These are phyloP conservation scores for Cytospora piceae DNA, from an alignment of 2,329 filamentous ascomycete genomes.

Conservation along the genomic window DNA sequence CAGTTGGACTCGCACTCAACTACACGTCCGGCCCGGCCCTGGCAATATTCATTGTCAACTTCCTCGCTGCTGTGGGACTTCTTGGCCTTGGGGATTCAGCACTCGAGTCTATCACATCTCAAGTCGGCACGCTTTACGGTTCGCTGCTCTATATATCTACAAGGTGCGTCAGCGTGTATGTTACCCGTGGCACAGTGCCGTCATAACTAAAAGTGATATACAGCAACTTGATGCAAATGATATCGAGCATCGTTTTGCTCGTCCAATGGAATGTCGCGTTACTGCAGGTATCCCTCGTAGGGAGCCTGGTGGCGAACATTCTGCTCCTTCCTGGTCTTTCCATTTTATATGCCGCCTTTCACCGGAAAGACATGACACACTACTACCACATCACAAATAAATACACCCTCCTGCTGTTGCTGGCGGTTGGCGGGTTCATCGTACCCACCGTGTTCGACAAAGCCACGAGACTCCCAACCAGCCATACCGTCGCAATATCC, in stretches of 20 bases:
- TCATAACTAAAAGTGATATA: too few relatives aligned
- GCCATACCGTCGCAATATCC: not conserved
- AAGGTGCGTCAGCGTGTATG: not conserved
- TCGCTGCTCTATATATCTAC: conserved; percentile 8
- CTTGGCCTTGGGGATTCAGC: conserved; percentile 1
- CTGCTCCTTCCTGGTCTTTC: conserved; percentile 14
- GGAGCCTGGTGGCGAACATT: conserved; percentile 4
- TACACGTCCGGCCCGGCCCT: not conserved
- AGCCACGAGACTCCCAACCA: not conserved
- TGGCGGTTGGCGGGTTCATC: not conserved
- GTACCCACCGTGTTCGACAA: conserved; percentile 1
- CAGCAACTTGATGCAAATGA: conserved; percentile 12
- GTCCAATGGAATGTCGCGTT: not conserved
- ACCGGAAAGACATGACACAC: not conserved
- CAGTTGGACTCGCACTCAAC: conserved; percentile 5
- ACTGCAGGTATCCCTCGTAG: conserved; percentile 3
- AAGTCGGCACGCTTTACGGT: not conserved
- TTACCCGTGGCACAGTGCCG: not conserved
- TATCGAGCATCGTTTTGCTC: conserved; percentile 7
- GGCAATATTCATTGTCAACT: conserved; percentile 8
- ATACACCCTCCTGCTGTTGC: not conserved
- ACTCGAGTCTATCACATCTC: not conserved
- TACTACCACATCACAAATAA: not conserved
- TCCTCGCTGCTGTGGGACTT: conserved; percentile 7
- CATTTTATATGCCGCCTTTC: not conserved